Percentiles rank a stretch among this genome's conserved stretches.
These are phyloP conservation scores for Fraxinus platypoda DNA, from an alignment of 305 asterid species.

Conservation along the genomic window DNA sequence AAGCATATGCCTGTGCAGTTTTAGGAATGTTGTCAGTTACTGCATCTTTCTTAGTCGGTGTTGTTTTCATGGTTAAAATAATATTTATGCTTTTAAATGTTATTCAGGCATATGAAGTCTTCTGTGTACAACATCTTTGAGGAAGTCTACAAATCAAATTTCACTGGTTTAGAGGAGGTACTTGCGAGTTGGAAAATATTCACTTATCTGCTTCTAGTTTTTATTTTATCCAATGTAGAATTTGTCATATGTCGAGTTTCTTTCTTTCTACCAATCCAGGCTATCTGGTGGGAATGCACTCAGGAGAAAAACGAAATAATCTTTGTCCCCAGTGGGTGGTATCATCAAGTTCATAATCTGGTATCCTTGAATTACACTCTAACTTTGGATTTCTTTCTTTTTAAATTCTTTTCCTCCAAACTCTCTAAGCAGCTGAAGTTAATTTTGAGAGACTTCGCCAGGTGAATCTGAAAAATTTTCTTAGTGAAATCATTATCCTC, in stretches of 20 bases:
- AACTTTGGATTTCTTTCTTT: neutral
- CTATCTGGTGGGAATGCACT: conserved; percentile 85
- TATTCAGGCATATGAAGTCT: conserved; percentile 68
- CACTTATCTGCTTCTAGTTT: conserved; percentile 2
- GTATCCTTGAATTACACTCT: conserved; percentile 34
- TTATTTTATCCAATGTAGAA: neutral
- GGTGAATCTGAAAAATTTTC: neutral
- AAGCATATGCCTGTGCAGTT: neutral
- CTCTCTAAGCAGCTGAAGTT: neutral
- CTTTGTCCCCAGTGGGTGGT: conserved; percentile 99
- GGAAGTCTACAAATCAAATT: conserved; percentile 59
- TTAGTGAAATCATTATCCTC: neutral
- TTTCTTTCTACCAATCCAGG: conserved; percentile 37
- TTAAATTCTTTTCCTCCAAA: neutral
- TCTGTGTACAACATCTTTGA: conserved; percentile 73
- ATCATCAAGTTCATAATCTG: conserved; percentile 96
- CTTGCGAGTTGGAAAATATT: conserved; percentile 9
- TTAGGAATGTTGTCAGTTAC: neutral
- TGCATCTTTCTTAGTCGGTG: neutral
- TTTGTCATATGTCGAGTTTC: neutral
- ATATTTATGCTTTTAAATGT: conserved; percentile 10
- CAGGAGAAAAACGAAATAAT: conserved; percentile 81
- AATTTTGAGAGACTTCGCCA: neutral
- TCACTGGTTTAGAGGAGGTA: conserved; percentile 84
- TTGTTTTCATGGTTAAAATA: neutral